Conservation (phyloP, 257 asterid species). For the Nicotiana undulata region DNA sequence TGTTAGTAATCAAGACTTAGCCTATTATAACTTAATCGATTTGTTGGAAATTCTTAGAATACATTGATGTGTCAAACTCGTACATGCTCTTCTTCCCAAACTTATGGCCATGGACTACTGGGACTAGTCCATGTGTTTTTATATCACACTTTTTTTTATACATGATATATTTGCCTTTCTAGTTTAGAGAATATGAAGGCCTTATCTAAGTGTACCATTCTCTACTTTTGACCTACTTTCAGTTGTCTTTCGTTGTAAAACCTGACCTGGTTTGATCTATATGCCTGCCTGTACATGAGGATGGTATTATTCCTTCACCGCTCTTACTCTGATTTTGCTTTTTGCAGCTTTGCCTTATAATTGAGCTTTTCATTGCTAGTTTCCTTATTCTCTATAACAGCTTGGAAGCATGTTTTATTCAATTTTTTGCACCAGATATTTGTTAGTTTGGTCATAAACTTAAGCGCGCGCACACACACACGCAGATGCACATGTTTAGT, state of each 20-base stretch:
- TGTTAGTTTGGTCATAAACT: not conserved
- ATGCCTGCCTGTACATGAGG: not conserved
- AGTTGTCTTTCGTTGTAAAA: not conserved
- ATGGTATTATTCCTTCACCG: not conserved
- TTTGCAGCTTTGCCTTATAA: not conserved
- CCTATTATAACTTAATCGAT: no score
- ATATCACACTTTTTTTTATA: not conserved
- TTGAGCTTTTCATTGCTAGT: not conserved
- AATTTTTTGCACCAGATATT: not conserved
- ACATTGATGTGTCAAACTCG: no score
- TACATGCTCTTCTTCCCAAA: constrained; percentile 12
- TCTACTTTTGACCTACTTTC: not conserved
- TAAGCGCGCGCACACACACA: not conserved
- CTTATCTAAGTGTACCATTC: not conserved
- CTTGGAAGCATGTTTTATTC: not conserved
- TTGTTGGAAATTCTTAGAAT: no score
- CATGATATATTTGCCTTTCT: not conserved
- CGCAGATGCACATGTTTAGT: not conserved
- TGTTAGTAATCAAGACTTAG: no score
- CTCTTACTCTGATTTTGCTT: not conserved
- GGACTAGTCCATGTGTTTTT: not conserved
- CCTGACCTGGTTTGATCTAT: not conserved
- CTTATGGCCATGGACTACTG: not conserved
- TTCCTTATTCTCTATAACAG: not conserved
- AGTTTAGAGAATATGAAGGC: not conserved